These are phyloP conservation scores for Salisapilia sapeloensis DNA, from an alignment of 352 stramenopile genomes.

Conservation along the genomic window DNA sequence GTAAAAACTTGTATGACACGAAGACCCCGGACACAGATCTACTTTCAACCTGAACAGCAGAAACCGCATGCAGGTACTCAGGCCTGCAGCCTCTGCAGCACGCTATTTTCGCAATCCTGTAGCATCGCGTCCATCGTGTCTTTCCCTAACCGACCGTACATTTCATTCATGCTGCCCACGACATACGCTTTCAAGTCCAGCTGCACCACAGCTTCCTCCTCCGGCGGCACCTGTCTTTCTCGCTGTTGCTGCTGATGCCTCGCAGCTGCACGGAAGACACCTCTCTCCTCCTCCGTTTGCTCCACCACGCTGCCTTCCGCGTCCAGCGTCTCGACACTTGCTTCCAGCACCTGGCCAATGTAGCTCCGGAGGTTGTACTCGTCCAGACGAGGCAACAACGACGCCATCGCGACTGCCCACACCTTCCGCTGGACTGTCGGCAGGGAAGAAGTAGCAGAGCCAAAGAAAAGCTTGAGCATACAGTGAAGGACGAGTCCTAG, in stretches of 20 bases:
- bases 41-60: too few relatives aligned
- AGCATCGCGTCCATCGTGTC: constrained; percentile 29
- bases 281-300: constrained; percentile 2
- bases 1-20: too few relatives aligned
- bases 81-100: constrained; percentile 36
- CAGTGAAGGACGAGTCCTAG: constrained; percentile 50
- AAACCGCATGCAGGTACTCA: too few relatives aligned
- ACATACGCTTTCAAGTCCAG: constrained; percentile 29
- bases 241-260: constrained; percentile 10
- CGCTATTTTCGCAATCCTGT: constrained; percentile 33
- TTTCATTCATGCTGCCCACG: constrained; percentile 15
- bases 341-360: constrained; percentile 48
- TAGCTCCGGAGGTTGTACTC: constrained; percentile 28
- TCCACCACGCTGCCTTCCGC: constrained; percentile 17
- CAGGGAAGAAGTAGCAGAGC: constrained; percentile 39
- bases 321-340: constrained; percentile 46
- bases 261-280: constrained; percentile 36
- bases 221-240: constrained; percentile 6
- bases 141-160: constrained; percentile 19
- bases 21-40: too few relatives aligned
- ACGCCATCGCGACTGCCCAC: constrained; percentile 41
- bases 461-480: too few relatives aligned
- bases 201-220: constrained; percentile 17
- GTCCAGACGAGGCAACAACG: constrained; percentile 16
- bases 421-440: constrained; percentile 36